phyloP scores from a whole-genome alignment of 768 basidiomycete species.

The Auricularia sp. region DNA sequence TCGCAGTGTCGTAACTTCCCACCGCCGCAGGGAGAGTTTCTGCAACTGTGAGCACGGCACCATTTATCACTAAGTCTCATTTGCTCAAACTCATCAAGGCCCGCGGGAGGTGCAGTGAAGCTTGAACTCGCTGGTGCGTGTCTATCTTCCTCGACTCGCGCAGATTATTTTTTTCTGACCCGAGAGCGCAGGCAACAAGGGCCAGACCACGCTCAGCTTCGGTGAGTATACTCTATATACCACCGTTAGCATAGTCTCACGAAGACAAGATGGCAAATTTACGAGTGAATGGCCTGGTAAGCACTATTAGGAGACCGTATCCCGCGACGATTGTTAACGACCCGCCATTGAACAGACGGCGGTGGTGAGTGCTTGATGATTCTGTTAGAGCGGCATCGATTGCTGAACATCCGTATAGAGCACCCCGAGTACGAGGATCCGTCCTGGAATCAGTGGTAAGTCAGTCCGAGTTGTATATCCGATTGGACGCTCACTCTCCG shows the following conservation, averaged over 20 bases:
- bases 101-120: background rate
- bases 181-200: background rate
- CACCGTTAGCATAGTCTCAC: background rate
- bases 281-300: background rate
- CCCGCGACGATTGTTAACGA: background rate
- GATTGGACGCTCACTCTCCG: background rate
- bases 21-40: background rate
- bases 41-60: background rate
- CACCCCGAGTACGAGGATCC: background rate
- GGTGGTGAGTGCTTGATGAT: background rate
- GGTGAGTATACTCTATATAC: background rate
- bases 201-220: background rate
- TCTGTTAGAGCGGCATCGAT: background rate
- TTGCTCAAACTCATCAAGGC: background rate
- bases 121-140: background rate
- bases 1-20: background rate
- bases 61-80: background rate
- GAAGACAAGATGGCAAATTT: background rate
- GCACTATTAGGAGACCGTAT: background rate
- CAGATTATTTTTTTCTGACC: background rate
- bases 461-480: background rate
- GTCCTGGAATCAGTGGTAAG: background rate
- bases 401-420: background rate
- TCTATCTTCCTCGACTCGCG: background rate
- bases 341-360: background rate